phyloP scores from a whole-genome alignment of 805 yeast genomes.

The Candida awuae region DNA sequence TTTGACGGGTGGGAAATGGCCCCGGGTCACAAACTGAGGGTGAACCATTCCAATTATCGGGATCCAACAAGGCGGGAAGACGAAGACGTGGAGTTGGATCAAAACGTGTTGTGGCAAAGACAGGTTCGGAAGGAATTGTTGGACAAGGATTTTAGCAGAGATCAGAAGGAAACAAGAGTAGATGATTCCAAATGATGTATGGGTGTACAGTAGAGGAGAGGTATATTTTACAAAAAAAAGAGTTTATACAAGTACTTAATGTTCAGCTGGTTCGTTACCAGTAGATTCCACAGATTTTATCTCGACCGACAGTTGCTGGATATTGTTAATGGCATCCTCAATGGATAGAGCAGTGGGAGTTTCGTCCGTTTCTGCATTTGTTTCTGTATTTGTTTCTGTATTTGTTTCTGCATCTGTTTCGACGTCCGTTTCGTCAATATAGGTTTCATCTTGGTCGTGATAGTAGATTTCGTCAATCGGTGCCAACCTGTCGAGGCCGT shows the following conservation, averaged over 20 bases:
- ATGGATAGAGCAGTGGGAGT: neutral
- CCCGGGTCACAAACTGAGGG: slow-evolving; percentile 45
- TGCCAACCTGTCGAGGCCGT: slow-evolving; percentile 65
- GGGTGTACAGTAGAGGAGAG: too few relatives aligned
- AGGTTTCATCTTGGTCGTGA: slow-evolving; percentile 2
- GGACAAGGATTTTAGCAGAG: slow-evolving; percentile 39
- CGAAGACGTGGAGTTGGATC: slow-evolving; percentile 16
- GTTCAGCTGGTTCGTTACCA: neutral
- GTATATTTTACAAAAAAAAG: neutral
- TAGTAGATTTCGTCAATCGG: neutral
- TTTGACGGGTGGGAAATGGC: slow-evolving; percentile 52
- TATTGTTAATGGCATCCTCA: neutral
- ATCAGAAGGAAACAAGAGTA: neutral
- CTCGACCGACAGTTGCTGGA: slow-evolving; percentile 2
- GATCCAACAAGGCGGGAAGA: slow-evolving; percentile 38
- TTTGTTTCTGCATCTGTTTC: neutral
- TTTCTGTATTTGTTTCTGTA: slow-evolving; percentile 3
- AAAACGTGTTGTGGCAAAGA: slow-evolving; percentile 26
- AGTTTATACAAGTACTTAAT: neutral
- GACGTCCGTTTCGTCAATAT: slow-evolving; percentile 3
- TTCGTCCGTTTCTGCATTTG: neutral
- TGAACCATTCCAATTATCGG: slow-evolving; percentile 64
- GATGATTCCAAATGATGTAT: too few relatives aligned
- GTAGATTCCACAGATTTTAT: neutral
- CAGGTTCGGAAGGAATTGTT: slow-evolving; percentile 29